Base-by-base conservation (phyloP, 192 early-diverging fungal species). In the Obelidium mucronatum region DNA sequence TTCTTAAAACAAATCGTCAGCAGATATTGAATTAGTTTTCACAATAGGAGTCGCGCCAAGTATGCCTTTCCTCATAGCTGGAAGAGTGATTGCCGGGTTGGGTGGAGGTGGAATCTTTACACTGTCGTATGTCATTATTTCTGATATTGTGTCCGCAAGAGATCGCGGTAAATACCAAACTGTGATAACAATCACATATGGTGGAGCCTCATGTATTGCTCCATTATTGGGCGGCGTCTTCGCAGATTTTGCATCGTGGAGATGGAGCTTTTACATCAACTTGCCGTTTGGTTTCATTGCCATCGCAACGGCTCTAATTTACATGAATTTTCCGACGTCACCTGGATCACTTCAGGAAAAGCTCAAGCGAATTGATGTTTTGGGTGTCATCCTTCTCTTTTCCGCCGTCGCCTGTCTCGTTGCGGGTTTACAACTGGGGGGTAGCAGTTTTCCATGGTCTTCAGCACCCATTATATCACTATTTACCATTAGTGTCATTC, bases 211-310 rank as follows among this genome's bases (percentile, higher is more conserved):
- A 1, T 89, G 94, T 2, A 66, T 95, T 19, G 97, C 94, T 2
- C 94, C 97, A 0, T 83, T 96, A 15, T 66, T 95, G 13, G 97
- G 97, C 67, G 97, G 97, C 36, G 78, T 90, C 8, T 92, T 98
- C 53, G 92, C 91, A 33, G 91, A 98, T 64, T 3, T 75, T 65
- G 40, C 80, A 24, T 58, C 67, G 34, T 76, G 73, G 74, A 24
- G 74, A 48, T 90, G 62, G 62, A 11, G 28, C 8, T 95, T 94
- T 81, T 94, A 87, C 82, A 88, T 65, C 56, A 74, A 78, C 71
- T 67, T 97, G 17, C 96, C 96, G 39, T 78, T 95, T 74, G 94
- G 95, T 17, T 83, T 83, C 13, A 55, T 92, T 22, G 88, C 93
- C 1, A 51, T 93, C 55, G 69, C 83, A 1, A 73, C 91, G 6